Conservation (phyloP, 805 yeast genomes). For the Kazachstania kunashirensis region DNA sequence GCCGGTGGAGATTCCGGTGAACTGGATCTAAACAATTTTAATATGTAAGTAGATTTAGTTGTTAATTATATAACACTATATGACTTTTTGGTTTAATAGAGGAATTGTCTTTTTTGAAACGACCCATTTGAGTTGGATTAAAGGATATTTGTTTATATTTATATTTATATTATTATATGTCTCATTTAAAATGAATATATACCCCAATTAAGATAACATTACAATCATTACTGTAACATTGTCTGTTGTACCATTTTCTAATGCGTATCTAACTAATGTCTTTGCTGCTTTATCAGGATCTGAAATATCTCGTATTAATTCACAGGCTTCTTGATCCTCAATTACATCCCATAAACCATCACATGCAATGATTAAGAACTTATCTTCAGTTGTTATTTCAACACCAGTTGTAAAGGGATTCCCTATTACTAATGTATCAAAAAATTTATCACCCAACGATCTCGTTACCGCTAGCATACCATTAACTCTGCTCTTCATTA, state of each 20-base stretch:
- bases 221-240: constrained; percentile 92
- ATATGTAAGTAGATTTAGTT: constrained; percentile 7
- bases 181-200: neutral
- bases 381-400: constrained; percentile 53
- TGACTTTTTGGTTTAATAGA: too few relatives aligned
- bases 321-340: constrained; percentile 75
- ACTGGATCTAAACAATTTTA: constrained; percentile 22
- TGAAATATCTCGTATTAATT: constrained; percentile 43
- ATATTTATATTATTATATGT: neutral
- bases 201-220: constrained; percentile 19
- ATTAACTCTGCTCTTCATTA: constrained; percentile 85
- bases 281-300: constrained; percentile 63
- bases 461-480: constrained; percentile 94
- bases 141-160: too few relatives aligned
- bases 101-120: too few relatives aligned
- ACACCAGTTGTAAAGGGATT: constrained; percentile 89
- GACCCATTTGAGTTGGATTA: too few relatives aligned
- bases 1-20: constrained; percentile 23
- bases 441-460: constrained; percentile 86
- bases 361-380: constrained; percentile 82
- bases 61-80: too few relatives aligned
- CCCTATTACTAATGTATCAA: constrained; percentile 82
- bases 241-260: constrained; percentile 74
- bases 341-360: constrained; percentile 97
- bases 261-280: constrained; percentile 59